Evolutionary conservation across 2,329 filamentous ascomycete genomes (phyloP).

Genomic region (Colletotrichum sidae): DNA sequence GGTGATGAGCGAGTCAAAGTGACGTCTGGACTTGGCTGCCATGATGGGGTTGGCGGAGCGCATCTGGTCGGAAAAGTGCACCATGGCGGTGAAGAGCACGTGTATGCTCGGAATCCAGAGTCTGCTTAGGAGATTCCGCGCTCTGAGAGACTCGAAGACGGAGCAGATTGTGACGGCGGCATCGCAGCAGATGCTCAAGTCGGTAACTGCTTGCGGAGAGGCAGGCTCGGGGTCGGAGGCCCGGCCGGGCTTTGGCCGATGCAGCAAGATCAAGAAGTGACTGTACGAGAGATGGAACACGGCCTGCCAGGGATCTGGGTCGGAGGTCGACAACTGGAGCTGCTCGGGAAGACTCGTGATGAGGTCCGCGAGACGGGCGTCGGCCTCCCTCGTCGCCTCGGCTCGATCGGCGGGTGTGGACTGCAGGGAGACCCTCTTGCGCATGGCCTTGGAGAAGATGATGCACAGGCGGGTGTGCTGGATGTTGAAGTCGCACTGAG

Average conservation of each 20-base stretch:
- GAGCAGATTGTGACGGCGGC: conserved; percentile 43
- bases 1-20: conserved; percentile 45
- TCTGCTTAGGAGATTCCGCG: conserved; percentile 38
- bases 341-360: conserved; percentile 43
- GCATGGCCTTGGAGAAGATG: conserved; percentile 56
- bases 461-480: conserved; percentile 62
- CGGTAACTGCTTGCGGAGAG: conserved; percentile 37
- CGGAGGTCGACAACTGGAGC: conserved; percentile 41
- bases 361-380: conserved; percentile 46
- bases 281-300: conserved; percentile 50
- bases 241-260: conserved; percentile 43
- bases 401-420: conserved; percentile 39
- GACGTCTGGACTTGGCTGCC: conserved; percentile 44
- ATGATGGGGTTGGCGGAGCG: conserved; percentile 46
- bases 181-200: conserved; percentile 47
- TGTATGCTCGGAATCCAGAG: conserved; percentile 46
- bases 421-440: conserved; percentile 37
- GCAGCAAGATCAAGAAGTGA: conserved; percentile 49
- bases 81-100: conserved; percentile 46
- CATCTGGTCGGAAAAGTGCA: conserved; percentile 44
- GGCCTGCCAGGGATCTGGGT: conserved; percentile 44
- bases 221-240: conserved; percentile 14
- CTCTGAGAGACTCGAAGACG: conserved; percentile 45
- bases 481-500: conserved; percentile 57
- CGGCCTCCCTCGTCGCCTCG: conserved; percentile 45